phyloP scores from a whole-genome alignment of 345 rosid genomes.

The Ceriops zippeliana region DNA sequence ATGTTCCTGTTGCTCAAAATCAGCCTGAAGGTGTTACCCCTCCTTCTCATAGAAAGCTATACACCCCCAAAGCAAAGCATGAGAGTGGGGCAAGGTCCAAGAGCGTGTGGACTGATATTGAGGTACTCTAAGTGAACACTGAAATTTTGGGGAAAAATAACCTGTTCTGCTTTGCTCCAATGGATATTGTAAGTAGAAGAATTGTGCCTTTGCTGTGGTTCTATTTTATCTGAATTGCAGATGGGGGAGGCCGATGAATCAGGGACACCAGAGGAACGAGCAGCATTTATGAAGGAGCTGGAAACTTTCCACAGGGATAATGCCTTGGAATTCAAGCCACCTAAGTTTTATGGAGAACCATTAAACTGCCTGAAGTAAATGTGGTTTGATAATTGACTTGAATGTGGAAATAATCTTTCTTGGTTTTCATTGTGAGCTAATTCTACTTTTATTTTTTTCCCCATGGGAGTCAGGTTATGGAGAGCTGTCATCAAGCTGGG shows the following conservation, averaged over 20 bases:
- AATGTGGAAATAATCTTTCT: slow-evolving; percentile 5
- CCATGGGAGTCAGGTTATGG: slow-evolving; percentile 59
- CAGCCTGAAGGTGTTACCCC: slow-evolving; percentile 18
- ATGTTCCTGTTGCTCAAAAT: slow-evolving; percentile 4
- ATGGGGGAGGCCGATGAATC: slow-evolving; percentile 50
- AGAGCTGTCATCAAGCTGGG: slow-evolving; percentile 73
- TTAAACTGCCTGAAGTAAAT: slow-evolving; percentile 75
- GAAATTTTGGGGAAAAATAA: neutral
- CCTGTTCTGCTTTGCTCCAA: neutral
- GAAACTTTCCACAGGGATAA: slow-evolving; percentile 55
- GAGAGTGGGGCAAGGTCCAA: slow-evolving; percentile 42
- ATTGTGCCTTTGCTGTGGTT: slow-evolving; percentile 8
- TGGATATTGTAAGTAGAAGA: slow-evolving; percentile 7
- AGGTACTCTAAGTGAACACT: slow-evolving; percentile 35
- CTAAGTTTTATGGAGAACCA: slow-evolving; percentile 72
- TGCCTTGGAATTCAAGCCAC: slow-evolving; percentile 66
- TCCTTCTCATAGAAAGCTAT: slow-evolving; percentile 21
- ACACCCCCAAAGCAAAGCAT: slow-evolving; percentile 31
- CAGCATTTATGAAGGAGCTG: slow-evolving; percentile 65
- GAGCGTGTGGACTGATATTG: slow-evolving; percentile 54
- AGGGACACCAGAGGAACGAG: slow-evolving; percentile 67
- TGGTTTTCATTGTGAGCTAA: slow-evolving; percentile 20
- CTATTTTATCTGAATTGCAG: slow-evolving; percentile 32
- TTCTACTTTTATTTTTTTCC: slow-evolving; percentile 15
- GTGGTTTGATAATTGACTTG: slow-evolving; percentile 18